A percentile compares a stretch with the other conserved stretches of the same genome.
phyloP scores from a whole-genome alignment of 2,329 filamentous ascomycete genomes.

The Chrysosporium keratinophilum region DNA sequence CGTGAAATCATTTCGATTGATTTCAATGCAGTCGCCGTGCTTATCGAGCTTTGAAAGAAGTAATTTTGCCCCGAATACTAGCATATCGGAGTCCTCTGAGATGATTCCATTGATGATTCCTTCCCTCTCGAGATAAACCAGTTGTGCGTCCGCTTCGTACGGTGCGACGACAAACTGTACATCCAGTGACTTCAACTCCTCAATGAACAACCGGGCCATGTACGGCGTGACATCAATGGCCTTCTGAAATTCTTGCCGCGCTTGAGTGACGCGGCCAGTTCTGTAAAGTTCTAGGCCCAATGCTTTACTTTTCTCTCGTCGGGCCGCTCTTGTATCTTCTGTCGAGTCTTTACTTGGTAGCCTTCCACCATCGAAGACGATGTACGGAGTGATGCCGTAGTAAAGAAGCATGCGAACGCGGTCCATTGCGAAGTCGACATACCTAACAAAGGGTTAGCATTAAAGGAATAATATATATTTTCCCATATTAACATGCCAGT shows the following conservation, averaged over 20 bases:
- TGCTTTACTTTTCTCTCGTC: conserved; percentile 65
- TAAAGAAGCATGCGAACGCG: conserved; percentile 89
- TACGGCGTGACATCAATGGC: conserved; percentile 90
- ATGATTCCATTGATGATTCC: conserved; percentile 79
- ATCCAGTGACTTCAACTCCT: conserved; percentile 70
- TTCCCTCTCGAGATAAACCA: conserved; percentile 82
- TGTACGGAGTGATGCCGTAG: conserved; percentile 85
- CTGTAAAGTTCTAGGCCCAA: conserved; percentile 68
- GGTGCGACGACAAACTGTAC: conserved; percentile 88
- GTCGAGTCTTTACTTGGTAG: conserved; percentile 87
- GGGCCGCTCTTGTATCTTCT: conserved; percentile 64
- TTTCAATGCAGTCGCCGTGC: conserved; percentile 84
- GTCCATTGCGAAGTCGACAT: conserved; percentile 80
- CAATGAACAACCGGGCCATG: conserved; percentile 87
- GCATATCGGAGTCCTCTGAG: conserved; percentile 89
- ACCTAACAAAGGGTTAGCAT: conserved; percentile 43
- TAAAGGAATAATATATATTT: background rate
- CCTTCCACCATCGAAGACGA: conserved; percentile 93
- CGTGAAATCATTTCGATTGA: conserved; percentile 80
- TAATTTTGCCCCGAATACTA: conserved; percentile 87
- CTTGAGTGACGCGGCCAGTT: conserved; percentile 69
- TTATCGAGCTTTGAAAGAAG: conserved; percentile 90
- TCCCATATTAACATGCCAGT: background rate
- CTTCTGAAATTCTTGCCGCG: conserved; percentile 81
- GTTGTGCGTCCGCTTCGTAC: conserved; percentile 94